Conservation (phyloP, 495 filamentous ascomycete species). For the Sabuloglossum arenarium region DNA sequence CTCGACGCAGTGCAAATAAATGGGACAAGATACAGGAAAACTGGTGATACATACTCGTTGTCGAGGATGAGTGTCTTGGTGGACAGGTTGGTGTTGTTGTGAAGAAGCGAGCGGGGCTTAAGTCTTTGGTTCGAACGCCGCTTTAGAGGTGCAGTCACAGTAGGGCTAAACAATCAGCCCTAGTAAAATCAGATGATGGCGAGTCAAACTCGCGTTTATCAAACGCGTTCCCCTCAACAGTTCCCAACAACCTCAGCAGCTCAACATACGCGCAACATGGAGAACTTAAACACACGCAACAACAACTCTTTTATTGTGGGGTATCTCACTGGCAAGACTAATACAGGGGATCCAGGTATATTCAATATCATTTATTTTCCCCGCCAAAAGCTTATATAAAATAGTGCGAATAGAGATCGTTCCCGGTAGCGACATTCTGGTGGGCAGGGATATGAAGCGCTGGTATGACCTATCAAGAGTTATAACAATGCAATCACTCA, state of each 20-base stretch:
- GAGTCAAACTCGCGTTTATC: not conserved
- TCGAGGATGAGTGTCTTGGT: constrained; percentile 1
- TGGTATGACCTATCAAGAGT: not conserved
- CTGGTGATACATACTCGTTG: not conserved
- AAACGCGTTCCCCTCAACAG: not conserved
- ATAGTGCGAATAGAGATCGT: not conserved
- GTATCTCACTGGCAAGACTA: not conserved
- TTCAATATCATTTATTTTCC: not conserved
- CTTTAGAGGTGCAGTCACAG: not conserved
- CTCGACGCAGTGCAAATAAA: not conserved
- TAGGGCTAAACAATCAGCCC: not conserved
- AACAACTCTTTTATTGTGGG: not conserved
- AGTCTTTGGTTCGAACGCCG: not conserved
- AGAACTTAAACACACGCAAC: not conserved
- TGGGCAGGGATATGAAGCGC: not conserved
- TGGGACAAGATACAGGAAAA: not conserved
- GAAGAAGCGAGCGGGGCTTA: constrained; percentile 1
- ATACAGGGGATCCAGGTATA: not conserved
- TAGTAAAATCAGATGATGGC: not conserved
- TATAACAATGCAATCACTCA: not conserved
- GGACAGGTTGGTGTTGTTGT: not conserved
- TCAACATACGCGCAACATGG: not conserved
- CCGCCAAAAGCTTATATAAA: not conserved
- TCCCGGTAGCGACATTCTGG: not conserved
- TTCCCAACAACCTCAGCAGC: too few relatives aligned